Conservation (phyloP, 306 rosid genomes). For the Ormosia emarginata region DNA sequence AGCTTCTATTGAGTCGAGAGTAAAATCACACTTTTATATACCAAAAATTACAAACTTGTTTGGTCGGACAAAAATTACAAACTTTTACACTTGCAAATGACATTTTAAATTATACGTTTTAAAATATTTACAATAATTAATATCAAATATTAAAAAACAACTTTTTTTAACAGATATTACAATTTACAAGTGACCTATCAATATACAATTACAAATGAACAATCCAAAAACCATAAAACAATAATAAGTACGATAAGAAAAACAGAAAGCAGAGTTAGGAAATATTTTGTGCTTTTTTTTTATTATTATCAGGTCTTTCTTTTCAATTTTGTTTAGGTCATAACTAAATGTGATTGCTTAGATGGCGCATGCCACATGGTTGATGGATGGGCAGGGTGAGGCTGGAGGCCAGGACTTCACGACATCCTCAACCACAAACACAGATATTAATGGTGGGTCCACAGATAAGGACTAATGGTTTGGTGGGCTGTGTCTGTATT, state of each 20-base stretch:
- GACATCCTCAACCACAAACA: background rate
- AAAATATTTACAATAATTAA: no score
- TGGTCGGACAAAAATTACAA: no score
- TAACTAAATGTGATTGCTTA: background rate
- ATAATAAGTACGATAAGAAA: background rate
- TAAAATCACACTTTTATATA: no score
- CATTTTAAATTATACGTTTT: background rate
- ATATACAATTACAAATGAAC: no score
- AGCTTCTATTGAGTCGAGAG: no score
- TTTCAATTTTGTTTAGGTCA: background rate
- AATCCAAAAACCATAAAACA: background rate
- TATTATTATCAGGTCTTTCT: background rate
- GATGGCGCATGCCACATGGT: background rate
- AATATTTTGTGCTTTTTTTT: background rate
- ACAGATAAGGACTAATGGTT: background rate
- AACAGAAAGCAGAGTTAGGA: background rate
- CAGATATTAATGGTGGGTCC: slow-evolving; percentile 8
- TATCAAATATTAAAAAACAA: no score
- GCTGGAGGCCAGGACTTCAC: background rate
- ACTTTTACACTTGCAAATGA: background rate
- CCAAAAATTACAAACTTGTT: no score
- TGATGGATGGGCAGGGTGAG: background rate
- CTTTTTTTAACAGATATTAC: no score
- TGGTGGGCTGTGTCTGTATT: background rate
- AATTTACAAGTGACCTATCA: no score